Evolutionary conservation across 2,329 filamentous ascomycete species (phyloP), one percentile per base, ranked within the genome.

Genomic region (Trichophyton benhamiae): DNA sequence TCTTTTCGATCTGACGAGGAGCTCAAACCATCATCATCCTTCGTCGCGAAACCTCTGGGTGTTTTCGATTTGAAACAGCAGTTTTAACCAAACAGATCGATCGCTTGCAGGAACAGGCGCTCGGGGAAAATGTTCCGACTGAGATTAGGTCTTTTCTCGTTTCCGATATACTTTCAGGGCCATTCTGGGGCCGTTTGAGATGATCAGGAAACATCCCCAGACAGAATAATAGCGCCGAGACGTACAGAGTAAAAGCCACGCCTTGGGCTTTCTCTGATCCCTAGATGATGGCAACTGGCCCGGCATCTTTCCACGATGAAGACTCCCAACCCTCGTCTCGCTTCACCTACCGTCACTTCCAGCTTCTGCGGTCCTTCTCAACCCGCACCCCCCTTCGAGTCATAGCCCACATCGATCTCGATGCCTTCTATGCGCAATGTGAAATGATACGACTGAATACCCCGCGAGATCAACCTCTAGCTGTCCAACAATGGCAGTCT

Each of bases 391-490:
- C 92, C 0, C 80, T 99, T 41, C 86, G 94, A 53, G 88, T 95
- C 30, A 84, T 96, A 67, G 89, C 90, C 5, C 91, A 96, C 72
- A 85, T 97, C 65, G 94, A 99, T 70, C 85, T 99, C 63, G 94
- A 99, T 82, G 92, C 92, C 44, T 99, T 99, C 75, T 99, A 99
- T 73, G 88, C 88, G 2, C 94, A 99, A 78, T 96, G 91, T 71
- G 94, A 99, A 76, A 95, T 91, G 82, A 85, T 96, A 8, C 85
- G 94, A 6, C 80, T 97, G 52, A 86, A 85, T 11, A 78, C 88
- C 9, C 78, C 87, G 13, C 85, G 89, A 64, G 83, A 90, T 62
- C 82, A 85, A 66, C 94, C 94, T 8, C 82, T 99, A 25, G 94
- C 91, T 0, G 94, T 99, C 20, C 91, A 95, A 71, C 92, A 97